phyloP scores from a whole-genome alignment of 495 filamentous ascomycete genomes.

The Lophiotrema nucula region DNA sequence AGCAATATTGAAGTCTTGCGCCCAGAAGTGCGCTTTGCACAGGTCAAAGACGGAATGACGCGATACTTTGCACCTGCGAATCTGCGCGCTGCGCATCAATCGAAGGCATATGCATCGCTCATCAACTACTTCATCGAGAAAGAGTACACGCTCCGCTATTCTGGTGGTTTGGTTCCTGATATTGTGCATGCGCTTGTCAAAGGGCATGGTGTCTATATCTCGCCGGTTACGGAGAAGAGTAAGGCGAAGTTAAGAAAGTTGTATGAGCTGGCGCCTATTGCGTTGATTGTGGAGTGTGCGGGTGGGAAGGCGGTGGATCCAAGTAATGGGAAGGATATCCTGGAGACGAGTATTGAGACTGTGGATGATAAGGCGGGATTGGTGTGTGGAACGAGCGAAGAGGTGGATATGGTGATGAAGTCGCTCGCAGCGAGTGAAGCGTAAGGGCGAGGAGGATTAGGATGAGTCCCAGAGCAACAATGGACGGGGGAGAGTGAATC shows the following conservation, averaged over 20 bases:
- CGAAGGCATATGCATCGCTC: slow-evolving; percentile 45
- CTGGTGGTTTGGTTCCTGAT: slow-evolving; percentile 55
- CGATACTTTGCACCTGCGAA: slow-evolving; percentile 57
- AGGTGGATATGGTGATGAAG: slow-evolving; percentile 43
- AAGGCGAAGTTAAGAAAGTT: slow-evolving; percentile 52
- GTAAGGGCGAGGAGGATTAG: no score
- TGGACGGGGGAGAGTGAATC: no score
- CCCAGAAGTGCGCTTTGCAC: slow-evolving; percentile 34
- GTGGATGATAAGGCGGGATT: slow-evolving; percentile 50
- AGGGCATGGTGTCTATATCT: slow-evolving; percentile 53
- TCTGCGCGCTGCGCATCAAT: slow-evolving; percentile 48
- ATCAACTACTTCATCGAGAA: slow-evolving; percentile 44
- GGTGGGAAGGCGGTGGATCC: slow-evolving; percentile 51
- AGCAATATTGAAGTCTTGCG: slow-evolving; percentile 41
- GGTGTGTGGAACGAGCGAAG: slow-evolving; percentile 49
- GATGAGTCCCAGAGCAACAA: no score
- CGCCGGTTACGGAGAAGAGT: slow-evolving; percentile 46
- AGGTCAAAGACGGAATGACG: slow-evolving; percentile 37
- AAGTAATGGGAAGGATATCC: slow-evolving; percentile 40
- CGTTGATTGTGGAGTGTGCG: slow-evolving; percentile 53
- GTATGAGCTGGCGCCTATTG: slow-evolving; percentile 53
- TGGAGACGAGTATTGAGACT: slow-evolving; percentile 40
- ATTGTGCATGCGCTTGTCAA: slow-evolving; percentile 53
- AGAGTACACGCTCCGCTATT: slow-evolving; percentile 52
- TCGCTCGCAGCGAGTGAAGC: no score